Base-by-base conservation (phyloP, 1,139 yeast genomes). In the Yamadazyma buinensis region DNA sequence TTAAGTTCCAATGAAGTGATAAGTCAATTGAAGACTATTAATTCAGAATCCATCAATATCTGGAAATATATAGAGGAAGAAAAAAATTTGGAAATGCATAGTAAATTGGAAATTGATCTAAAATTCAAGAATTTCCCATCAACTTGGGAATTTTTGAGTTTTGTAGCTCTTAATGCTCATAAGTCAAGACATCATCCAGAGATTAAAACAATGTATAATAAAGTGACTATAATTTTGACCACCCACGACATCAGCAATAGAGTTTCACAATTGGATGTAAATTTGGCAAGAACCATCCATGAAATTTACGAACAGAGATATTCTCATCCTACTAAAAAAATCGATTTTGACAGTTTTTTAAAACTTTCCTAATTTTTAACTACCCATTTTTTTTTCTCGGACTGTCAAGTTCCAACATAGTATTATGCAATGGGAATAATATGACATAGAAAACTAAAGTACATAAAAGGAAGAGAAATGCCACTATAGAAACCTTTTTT, bases 131-230 rank as follows among this genome's bases (percentile, higher is more conserved):
- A 67, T 29, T 83, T 72, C 50, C 77, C 77, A 38, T 64, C 66
- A 23, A 80, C 90, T 0, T 80, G 88, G 86, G 59, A 48, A 5
- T 84, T 84, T 48, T 59, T 86, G 18, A 80, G 76, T 20, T 69
- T 70, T 36, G 73, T 84, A 2, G 77, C 88, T 1, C 59, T 75
- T 58, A 61, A 77, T 30, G 72, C 87, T 1, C 84, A 83, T 49
- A 48, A 62, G 1, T 57, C 64, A 48, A 81, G 78, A 19, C 95
- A 86, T 48, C 95, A 86, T 52, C 95, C 95, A 0, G 76, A 78
- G 0, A 76, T 83, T 4, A 63, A 63, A 1, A 81, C 81, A 2
- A 69, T 78, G 0, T 85, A 84, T 50, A 84, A 79, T 46, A 57
- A 62, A 28, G 86, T 84, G 0, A 62, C 64, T 11, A 47, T 85